Evolutionary conservation across 2,329 filamentous ascomycete genomes (phyloP), one percentile per base, ranked within the genome.

Genomic region (Aquanectria penicillioides): DNA sequence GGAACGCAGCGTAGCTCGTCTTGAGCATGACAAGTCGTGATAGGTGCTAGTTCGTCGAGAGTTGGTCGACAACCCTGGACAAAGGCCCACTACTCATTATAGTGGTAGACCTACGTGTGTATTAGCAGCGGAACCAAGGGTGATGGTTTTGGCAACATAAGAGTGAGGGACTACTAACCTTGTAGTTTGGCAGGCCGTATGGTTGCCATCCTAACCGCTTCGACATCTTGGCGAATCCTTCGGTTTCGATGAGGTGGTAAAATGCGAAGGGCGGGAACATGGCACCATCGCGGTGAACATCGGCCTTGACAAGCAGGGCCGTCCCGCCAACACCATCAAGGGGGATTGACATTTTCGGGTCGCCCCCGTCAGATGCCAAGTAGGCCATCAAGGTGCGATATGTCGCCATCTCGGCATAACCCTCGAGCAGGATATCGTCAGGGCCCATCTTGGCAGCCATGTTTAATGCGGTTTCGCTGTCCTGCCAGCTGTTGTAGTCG

Each of bases 201-300:
- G 91, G 86, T 61, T 89, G 84, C 89, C 93, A 97, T 44, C 93
- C 93, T 71, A 99, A 77, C 65, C 95, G 83, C 74, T 87, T 90
- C 11, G 94, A 94, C 95, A 99, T 99, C 79, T 94, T 97, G 15
- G 95, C 94, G 72, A 99, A 99, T 0, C 95, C 95, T 73, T 99
- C 95, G 0, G 95, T 98, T 81, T 99, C 95, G 61, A 99, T 96
- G 60, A 99, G 83, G 76, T 99, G 91, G 74, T 97, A 98, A 73
- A 99, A 99, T 3, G 94, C 79, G 74, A 99, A 99, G 0, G 95
- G 87, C 15, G 95, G 95, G 79, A 99, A 99, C 94, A 98, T 99
- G 74, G 95, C 94, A 17, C 95, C 95, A 72, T 99, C 95, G 22
- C 95, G 88, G 75, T 99, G 95, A 20, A 99, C 95, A 59, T 98